Evolutionary conservation across 305 asterid genomes (phyloP), one percentile per base, ranked within the genome.

Genomic region (Fraxinus sp.): DNA sequence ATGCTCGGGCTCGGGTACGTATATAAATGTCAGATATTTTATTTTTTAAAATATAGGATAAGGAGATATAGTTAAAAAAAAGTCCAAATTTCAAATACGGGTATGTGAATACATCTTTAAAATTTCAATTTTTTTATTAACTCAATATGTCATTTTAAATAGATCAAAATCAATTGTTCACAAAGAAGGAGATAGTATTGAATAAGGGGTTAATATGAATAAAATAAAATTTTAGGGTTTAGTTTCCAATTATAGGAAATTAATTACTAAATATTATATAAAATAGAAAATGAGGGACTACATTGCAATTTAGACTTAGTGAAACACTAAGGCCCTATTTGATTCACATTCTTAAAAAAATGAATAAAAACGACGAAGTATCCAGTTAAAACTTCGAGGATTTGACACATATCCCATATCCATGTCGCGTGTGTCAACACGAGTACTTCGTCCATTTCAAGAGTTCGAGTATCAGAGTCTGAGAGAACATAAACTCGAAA

Each of bases 401-500:
- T 39, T 14, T 3, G 16, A 41, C 16, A 41, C 52, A 10, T 37
- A 37, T 41, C 52, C 4, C 13, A 41, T 41, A 41, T 14, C 52
- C 16, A 41, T 41, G 46, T 39, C 13, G 8, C 8, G 14, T 41
- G 14, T 41, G 52, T 41, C 14, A 14, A 41, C 52, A 41, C 4
- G 4, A 9, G 52, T 41, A 10, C 52, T 41, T 41, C 52, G 3
- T 41, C 16, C 52, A 41, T 41, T 41, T 41, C 52, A 41, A 41
- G 52, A 41, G 52, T 41, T 41, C 16, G 52, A 41, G 52, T 14
- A 41, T 41, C 52, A 41, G 4, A 41, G 14, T 52, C 41, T 79
- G 37, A 66, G 44, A 18, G 46, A 85, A 41, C 55, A 68, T 22
- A 16, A 81, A 77, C 78, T 76, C 41, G 16, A 80, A 77, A 81